Percentiles rank a stretch among this genome's conserved stretches.
Evolutionary conservation across 2,329 filamentous ascomycete species (phyloP).

Genomic region (Pezicula carpinea): DNA sequence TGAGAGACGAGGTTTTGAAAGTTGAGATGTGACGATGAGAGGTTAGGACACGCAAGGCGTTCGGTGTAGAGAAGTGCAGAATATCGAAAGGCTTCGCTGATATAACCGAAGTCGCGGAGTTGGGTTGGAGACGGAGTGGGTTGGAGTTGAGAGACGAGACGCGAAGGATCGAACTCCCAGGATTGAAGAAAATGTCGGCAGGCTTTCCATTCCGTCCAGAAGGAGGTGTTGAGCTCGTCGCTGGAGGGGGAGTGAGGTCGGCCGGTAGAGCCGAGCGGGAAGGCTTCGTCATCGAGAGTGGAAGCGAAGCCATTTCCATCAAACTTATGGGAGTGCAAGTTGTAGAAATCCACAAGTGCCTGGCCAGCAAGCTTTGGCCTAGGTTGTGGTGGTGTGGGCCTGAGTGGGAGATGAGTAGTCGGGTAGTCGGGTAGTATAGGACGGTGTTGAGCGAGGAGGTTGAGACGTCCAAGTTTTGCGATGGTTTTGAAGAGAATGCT

Average conservation of each 20-base stretch:
- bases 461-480: constrained; percentile 76
- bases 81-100: constrained; percentile 88
- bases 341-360: constrained; percentile 44
- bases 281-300: constrained; percentile 50
- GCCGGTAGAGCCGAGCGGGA: constrained; percentile 23
- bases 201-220: constrained; percentile 85
- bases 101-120: constrained; percentile 69
- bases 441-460: constrained; percentile 72
- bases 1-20: constrained; percentile 81
- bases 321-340: constrained; percentile 51
- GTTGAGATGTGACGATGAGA: constrained; percentile 68
- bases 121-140: constrained; percentile 52
- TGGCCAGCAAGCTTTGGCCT: constrained; percentile 36
- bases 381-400: constrained; percentile 22
- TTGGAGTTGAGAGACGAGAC: constrained; percentile 47
- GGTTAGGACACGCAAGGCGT: constrained; percentile 71
- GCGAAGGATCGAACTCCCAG: constrained; percentile 68
- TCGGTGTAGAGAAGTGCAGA: constrained; percentile 86
- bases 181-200: constrained; percentile 70
- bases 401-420: constrained; percentile 21
- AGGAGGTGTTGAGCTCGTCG: constrained; percentile 59
- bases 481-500: constrained; percentile 82
- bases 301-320: constrained; percentile 64
- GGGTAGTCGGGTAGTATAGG: constrained; percentile 45
- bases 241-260: constrained; percentile 39